Evolutionary conservation across 257 asterid genomes (phyloP).

Genomic region (Gentiana straminea): DNA sequence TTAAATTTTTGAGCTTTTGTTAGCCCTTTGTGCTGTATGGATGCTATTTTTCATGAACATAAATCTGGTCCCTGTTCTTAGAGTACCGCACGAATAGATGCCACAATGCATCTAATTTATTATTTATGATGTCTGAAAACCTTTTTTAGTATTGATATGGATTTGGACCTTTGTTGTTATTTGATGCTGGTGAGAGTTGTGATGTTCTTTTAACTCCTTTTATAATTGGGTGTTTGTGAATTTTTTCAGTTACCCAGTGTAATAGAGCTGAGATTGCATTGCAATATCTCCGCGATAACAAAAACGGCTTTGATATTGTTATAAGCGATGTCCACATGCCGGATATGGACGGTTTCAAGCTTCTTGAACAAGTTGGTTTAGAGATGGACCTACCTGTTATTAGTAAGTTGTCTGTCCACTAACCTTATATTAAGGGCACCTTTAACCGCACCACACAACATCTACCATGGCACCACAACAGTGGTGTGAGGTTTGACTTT

Average conservation of each 20-base stretch:
- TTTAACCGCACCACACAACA: not conserved
- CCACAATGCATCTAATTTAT: too few relatives aligned
- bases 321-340: slow-evolving; percentile 65
- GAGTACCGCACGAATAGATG: too few relatives aligned
- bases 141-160: too few relatives aligned
- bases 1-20: too few relatives aligned
- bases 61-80: too few relatives aligned
- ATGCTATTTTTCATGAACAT: too few relatives aligned
- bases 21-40: too few relatives aligned
- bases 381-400: slow-evolving; percentile 70
- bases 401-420: slow-evolving; percentile 25
- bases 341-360: slow-evolving; percentile 24
- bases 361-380: slow-evolving; percentile 50
- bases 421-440: not conserved
- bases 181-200: too few relatives aligned
- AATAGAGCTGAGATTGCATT: slow-evolving; percentile 41
- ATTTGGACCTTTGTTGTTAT: too few relatives aligned
- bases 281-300: slow-evolving; percentile 41
- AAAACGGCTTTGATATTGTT: slow-evolving; percentile 43
- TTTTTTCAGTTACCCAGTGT: slow-evolving; percentile 33
- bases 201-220: too few relatives aligned
- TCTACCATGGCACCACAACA: not conserved
- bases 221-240: not conserved
- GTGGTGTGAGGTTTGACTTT: not conserved
- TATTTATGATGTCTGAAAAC: too few relatives aligned